Evolutionary conservation across 208 protist genomes (phyloP), one percentile per base, ranked within the genome.

Genomic region (Acanthamoeba castellanii): DNA sequence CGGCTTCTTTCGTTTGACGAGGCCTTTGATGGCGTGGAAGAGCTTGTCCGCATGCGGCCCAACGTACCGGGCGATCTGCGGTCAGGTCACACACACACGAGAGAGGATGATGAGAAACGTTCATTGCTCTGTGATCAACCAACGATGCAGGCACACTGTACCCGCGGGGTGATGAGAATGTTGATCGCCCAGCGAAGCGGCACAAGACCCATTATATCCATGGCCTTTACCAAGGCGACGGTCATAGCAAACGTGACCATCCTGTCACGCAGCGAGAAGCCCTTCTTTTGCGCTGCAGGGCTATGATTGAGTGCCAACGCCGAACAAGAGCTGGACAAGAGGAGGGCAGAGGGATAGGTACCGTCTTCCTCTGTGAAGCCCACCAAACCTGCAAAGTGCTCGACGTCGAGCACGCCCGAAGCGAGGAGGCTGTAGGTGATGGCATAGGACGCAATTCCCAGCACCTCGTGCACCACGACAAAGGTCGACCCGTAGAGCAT

Each of bases 131-230:
- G n/a, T n/a, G n/a, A n/a, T n/a, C n/a, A 66, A 66, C 59, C 13
- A 66, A 22, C 13, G 16, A 66, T 27, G 59, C 13, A 66, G 59
- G 59, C 22, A 22, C 59, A 66, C 13, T n/a, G 14, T 87, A 94
- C 90, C 37, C 66, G 61, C 6, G 90, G 90, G 1, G 90, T 94
- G 27, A 94, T 50, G 22, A 94, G 70, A 34, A 94, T 66, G 68
- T 47, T 70, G 70, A 94, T 55, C 27, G 90, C 90, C 90, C 90
- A 94, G 16, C 90, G 66, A 45, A 94, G 66, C 13, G 90, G 90
- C 6, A 94, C 90, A 45, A 94, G 90, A n/a, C 90, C 90, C 90
- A 94, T 84, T 18, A 94, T 66, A 61, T 94, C 90, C 90, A 94
- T 94, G 22, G 34, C 66, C 47, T 94, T 94, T 5, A 76, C 90